These are phyloP conservation scores for Phytophthora syringae DNA, from an alignment of 352 stramenopile genomes.

Conservation along the genomic window DNA sequence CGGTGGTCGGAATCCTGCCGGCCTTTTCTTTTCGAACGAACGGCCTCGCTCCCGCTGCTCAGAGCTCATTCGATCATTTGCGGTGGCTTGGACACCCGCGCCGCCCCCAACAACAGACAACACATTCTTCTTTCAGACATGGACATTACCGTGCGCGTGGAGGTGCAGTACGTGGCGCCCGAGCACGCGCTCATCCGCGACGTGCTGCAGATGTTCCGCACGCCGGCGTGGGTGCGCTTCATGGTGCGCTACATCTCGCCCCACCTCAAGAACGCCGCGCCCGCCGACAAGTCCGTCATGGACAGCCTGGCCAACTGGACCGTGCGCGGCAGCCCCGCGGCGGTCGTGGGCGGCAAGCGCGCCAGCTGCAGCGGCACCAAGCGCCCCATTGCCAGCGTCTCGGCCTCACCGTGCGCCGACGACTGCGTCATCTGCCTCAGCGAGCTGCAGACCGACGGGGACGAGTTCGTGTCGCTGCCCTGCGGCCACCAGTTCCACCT, in stretches of 20 bases:
- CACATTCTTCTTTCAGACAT: constrained; percentile 14
- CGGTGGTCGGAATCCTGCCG: constrained; percentile 21
- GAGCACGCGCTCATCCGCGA: constrained; percentile 66
- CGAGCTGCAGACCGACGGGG: constrained; percentile 61
- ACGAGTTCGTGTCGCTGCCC: constrained; percentile 81
- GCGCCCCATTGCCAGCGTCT: constrained; percentile 36
- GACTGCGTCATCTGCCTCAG: constrained; percentile 93
- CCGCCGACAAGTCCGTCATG: constrained; percentile 73
- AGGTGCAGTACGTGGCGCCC: constrained; percentile 82
- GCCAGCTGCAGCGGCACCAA: constrained; percentile 15
- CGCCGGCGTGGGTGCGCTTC: constrained; percentile 82
- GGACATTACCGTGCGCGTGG: constrained; percentile 83
- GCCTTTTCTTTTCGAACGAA: constrained; percentile 43
- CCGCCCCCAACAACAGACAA: neutral
- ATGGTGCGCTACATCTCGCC: constrained; percentile 89
- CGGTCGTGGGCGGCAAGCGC: too few relatives aligned
- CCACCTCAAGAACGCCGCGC: constrained; percentile 83
- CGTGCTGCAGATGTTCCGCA: constrained; percentile 86
- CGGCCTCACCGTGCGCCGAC: constrained; percentile 26
- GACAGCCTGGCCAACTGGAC: constrained; percentile 51
- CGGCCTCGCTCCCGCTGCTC: constrained; percentile 30
- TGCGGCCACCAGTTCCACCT: constrained; percentile 95
- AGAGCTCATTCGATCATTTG: constrained; percentile 51
- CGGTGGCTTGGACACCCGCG: constrained; percentile 26
- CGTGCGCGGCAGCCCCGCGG: neutral